phyloP scores from a whole-genome alignment of 768 basidiomycete genomes.

The Termitomyces bulborhizus region DNA sequence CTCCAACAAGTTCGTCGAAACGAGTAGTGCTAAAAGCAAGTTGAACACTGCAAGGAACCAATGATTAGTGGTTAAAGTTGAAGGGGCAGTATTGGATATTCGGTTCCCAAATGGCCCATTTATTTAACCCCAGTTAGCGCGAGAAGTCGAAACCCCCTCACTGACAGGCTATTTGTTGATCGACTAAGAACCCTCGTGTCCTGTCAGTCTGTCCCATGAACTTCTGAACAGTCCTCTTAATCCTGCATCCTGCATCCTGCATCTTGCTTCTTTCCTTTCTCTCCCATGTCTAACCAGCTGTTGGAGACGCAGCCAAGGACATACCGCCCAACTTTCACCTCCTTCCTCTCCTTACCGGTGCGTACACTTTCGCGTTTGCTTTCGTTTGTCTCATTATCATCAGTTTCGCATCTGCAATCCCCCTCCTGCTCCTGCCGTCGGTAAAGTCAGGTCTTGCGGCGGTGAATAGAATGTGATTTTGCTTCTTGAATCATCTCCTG shows the following conservation, averaged over 20 bases:
- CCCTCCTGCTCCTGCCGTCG: slow-evolving; percentile 60
- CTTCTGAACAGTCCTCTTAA: slow-evolving; percentile 3
- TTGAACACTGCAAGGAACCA: neutral
- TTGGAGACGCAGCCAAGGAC: slow-evolving; percentile 23
- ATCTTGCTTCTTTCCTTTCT: neutral
- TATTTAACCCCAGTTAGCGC: slow-evolving; percentile 6
- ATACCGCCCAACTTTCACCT: slow-evolving; percentile 19
- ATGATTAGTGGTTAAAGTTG: too few relatives aligned
- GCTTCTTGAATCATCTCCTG: neutral
- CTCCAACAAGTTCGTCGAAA: neutral
- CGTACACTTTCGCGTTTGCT: slow-evolving; percentile 8
- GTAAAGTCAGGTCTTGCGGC: slow-evolving; percentile 62
- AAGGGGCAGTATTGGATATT: slow-evolving; percentile 6
- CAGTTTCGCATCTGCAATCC: slow-evolving; percentile 60
- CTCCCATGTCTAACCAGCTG: slow-evolving; percentile 14
- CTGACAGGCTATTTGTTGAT: slow-evolving; percentile 17
- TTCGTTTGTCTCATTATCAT: slow-evolving; percentile 1
- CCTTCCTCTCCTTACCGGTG: slow-evolving; percentile 33
- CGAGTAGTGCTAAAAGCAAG: neutral
- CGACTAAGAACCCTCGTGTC: slow-evolving; percentile 10
- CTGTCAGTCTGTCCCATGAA: neutral
- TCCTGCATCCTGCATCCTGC: neutral
- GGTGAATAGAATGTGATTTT: slow-evolving; percentile 24
- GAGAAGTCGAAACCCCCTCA: neutral
- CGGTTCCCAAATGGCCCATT: slow-evolving; percentile 5